phyloP scores from a whole-genome alignment of 768 basidiomycete species.

The Mycena amicta region DNA sequence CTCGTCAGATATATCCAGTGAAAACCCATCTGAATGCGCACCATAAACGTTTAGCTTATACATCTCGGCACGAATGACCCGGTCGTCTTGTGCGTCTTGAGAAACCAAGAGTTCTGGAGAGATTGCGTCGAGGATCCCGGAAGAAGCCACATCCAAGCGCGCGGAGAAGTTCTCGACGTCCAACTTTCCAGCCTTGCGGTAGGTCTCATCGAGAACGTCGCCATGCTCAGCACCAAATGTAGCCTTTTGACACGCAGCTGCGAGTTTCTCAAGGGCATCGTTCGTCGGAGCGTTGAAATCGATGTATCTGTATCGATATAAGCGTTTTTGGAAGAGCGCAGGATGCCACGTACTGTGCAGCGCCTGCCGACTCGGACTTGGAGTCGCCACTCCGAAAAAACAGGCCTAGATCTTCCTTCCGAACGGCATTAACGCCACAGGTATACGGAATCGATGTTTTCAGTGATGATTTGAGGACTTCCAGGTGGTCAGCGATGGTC shows the following conservation, averaged over 20 bases:
- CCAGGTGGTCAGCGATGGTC: neutral
- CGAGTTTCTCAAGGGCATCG: neutral
- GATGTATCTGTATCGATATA: neutral
- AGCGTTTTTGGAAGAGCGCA: too few species aligned
- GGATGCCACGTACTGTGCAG: too few species aligned
- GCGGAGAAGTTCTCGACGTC: slow-evolving; percentile 29
- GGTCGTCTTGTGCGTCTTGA: slow-evolving; percentile 11
- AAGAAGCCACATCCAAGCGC: slow-evolving; percentile 24
- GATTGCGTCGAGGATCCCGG: slow-evolving; percentile 28
- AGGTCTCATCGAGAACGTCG: slow-evolving; percentile 32
- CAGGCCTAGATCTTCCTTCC: neutral
- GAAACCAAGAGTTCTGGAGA: slow-evolving; percentile 4
- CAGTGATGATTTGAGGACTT: neutral
- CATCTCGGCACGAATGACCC: slow-evolving; percentile 34
- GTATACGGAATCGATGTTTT: neutral
- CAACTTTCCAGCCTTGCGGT: slow-evolving; percentile 31
- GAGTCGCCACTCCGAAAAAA: too few species aligned
- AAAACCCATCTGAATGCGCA: slow-evolving; percentile 14
- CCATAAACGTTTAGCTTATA: slow-evolving; percentile 52
- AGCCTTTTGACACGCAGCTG: slow-evolving; percentile 23
- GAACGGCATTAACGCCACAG: slow-evolving; percentile 5
- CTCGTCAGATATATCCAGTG: neutral
- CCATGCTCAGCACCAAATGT: slow-evolving; percentile 26
- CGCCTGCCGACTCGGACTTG: too few species aligned
- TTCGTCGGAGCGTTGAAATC: neutral